Percentiles rank a stretch among this genome's conserved stretches.
Conservation (phyloP, 1,139 yeast genomes). For the Nematodospora anomalae region DNA sequence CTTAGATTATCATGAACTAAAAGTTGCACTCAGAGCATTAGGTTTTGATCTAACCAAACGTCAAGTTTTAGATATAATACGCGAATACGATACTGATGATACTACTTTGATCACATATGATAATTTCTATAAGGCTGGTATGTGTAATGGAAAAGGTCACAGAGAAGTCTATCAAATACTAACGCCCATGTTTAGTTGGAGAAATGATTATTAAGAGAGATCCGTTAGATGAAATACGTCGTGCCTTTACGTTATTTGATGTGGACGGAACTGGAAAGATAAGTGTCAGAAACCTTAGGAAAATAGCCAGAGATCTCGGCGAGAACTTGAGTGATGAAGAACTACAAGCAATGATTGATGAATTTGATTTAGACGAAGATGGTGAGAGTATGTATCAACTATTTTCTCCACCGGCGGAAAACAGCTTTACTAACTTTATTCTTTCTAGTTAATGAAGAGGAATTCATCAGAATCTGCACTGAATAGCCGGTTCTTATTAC, state of each 20-base stretch:
- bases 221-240: constrained; percentile 85
- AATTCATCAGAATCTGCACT: constrained; percentile 86
- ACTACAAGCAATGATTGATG: constrained; percentile 94
- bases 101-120: constrained; percentile 73
- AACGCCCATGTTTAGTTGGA: constrained; percentile 51
- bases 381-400: constrained; percentile 65
- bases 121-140: constrained; percentile 73
- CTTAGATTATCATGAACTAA: constrained; percentile 88
- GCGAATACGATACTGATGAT: constrained; percentile 79
- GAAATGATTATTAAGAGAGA: constrained; percentile 79
- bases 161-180: constrained; percentile 2
- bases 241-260: constrained; percentile 91
- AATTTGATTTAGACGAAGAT: constrained; percentile 94
- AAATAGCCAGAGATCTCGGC: constrained; percentile 91
- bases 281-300: constrained; percentile 73
- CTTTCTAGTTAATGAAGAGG: constrained; percentile 72
- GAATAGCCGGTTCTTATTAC: constrained; percentile 52
- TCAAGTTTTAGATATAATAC: constrained; percentile 78
- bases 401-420: too few species aligned
- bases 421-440: constrained; percentile 22
- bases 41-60: constrained; percentile 85
- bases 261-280: constrained; percentile 88
- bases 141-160: constrained; percentile 27
- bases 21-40: constrained; percentile 88
- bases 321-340: constrained; percentile 93